Conservation (phyloP, 768 basidiomycete genomes). For the Antrodiella citrinella region DNA sequence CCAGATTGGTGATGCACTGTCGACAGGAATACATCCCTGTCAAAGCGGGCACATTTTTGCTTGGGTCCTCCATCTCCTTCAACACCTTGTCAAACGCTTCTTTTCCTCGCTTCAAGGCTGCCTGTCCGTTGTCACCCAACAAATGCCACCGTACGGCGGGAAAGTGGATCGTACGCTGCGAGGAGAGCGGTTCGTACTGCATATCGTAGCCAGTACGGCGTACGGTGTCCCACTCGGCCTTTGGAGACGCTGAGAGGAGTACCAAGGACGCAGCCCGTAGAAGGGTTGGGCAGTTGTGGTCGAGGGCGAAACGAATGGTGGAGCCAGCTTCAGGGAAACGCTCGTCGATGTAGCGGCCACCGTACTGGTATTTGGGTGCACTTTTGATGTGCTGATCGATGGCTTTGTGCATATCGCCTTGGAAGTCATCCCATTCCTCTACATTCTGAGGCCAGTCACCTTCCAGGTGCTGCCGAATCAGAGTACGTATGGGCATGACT, state of each 20-base stretch:
- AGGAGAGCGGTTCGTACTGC: neutral
- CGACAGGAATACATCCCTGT: neutral
- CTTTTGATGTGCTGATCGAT: neutral
- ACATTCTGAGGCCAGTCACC: conserved; percentile 6
- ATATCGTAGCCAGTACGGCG: neutral
- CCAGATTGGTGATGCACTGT: neutral
- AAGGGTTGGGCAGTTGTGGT: conserved; percentile 7
- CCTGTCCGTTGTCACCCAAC: neutral
- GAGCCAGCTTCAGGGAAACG: conserved; percentile 8
- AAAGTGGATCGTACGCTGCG: neutral
- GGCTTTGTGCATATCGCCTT: neutral
- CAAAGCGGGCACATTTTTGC: neutral
- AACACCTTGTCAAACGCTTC: conserved; percentile 3
- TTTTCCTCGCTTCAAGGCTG: neutral
- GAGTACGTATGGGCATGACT: conserved; percentile 1
- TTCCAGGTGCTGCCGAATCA: neutral
- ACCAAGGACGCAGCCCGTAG: conserved; percentile 16
- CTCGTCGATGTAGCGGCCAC: conserved; percentile 6
- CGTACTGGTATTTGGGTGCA: neutral
- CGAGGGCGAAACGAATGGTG: conserved; percentile 11
- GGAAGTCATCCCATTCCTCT: neutral
- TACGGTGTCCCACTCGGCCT: conserved; percentile 6
- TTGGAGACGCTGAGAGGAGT: conserved; percentile 5
- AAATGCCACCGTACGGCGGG: conserved; percentile 4
- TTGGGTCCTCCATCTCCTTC: conserved; percentile 2